phyloP scores from a whole-genome alignment of 352 stramenopile genomes.

The Elongisporangium senticosum region DNA sequence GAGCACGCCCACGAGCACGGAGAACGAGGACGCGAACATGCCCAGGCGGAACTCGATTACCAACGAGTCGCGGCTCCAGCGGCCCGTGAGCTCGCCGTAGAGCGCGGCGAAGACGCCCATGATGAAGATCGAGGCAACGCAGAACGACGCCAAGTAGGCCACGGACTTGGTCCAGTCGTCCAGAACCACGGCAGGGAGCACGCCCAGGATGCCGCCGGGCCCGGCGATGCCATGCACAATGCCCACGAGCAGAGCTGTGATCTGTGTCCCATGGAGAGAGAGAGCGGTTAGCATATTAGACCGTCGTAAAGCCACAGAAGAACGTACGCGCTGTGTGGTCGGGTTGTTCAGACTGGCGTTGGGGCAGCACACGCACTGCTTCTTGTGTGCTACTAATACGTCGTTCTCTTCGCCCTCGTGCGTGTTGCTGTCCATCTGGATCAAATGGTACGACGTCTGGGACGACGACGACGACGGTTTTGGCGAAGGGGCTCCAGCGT shows the following conservation, averaged over 20 bases:
- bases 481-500: constrained; percentile 1
- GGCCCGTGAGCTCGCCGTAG: constrained; percentile 72
- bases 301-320: not conserved
- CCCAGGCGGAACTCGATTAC: constrained; percentile 62
- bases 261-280: constrained; percentile 17
- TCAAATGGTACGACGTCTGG: constrained; percentile 15
- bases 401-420: not conserved
- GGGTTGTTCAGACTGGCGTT: constrained; percentile 19
- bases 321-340: constrained; percentile 31
- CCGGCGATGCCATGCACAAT: constrained; percentile 82
- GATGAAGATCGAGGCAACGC: constrained; percentile 80
- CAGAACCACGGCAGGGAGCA: constrained; percentile 82
- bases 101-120: constrained; percentile 88
- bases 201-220: constrained; percentile 53
- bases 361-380: constrained; percentile 1
- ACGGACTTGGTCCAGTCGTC: constrained; percentile 60
- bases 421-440: constrained; percentile 3
- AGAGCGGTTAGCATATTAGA: not conserved
- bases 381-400: not conserved
- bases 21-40: constrained; percentile 70
- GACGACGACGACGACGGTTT: constrained; percentile 5
- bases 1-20: constrained; percentile 58
- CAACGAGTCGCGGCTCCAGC: constrained; percentile 43
- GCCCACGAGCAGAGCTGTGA: constrained; percentile 74
- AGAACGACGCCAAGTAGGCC: constrained; percentile 87